Evolutionary conservation across 352 stramenopile genomes (phyloP), one percentile per base, ranked within the genome.

Genomic region (Globisporangium carolinianum): DNA sequence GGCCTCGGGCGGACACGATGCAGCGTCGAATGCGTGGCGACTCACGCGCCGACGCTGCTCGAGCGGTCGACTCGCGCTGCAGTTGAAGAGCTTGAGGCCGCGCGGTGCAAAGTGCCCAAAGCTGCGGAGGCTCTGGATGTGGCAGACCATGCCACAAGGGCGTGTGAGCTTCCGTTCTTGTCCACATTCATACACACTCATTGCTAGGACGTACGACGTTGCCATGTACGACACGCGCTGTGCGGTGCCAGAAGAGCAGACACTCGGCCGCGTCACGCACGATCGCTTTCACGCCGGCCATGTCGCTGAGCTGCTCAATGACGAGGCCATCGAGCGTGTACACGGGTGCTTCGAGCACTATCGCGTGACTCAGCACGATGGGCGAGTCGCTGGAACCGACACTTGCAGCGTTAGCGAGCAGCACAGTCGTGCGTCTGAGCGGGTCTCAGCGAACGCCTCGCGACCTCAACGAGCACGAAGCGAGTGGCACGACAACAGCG

Each of bases 311-410:
- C 4, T 71, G 62, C 61, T 85, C 75, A 0, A 46, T 55, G 35
- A 57, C 49, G 12, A 84, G 55, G 0, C 65, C 51, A 18, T 81
- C 69, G 2, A 91, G 58, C 7, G 65, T 86, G 45, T 79, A 83
- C 39, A 67, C n/a, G 11, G 81, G 81, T 9, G 75, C 77, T 39
- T 85, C 69, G 36, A 55, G 74, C 32, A 89, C 76, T 6, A 91
- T 35, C 5, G 74, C 76, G 42, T 80, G 77, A 51, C 86, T 61
- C 7, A 91, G 59, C 0, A 67, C 84, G 36, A 86, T 65, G 1
- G 64, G 70, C 1, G 60, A 58, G 45, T 88, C 79, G 3, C 76
- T 89, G 46, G 42, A 61, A 47, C 14, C 50, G 57, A 39, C 47
- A 55, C 61, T 66, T 43, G 36, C 66, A n/a, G 51, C 6, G 53